Evolutionary conservation across 2,329 filamentous ascomycete genomes (phyloP), one percentile per base, ranked within the genome.

Genomic region (Hymenoscyphus occultus): DNA sequence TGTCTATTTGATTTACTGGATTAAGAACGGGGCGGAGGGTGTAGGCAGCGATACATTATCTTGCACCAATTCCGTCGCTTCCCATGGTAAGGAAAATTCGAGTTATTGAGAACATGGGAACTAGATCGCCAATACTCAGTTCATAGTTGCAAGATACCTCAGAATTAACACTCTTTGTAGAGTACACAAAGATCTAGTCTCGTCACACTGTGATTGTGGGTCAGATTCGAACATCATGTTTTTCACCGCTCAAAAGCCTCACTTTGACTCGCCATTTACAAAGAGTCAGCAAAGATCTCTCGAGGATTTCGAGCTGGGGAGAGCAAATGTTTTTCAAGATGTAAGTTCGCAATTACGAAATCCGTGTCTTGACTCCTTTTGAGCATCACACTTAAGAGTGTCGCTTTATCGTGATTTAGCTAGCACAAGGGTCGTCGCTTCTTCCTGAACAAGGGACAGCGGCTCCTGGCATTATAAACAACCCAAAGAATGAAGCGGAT

Each of bases 321-420:
- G 45, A 3, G 5, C 45, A 12, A 7, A 51, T 10, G 5, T 10
- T 35, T 4, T 35, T 35, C 9, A 35, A 35, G 1, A 35, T 7
- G 35, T 1, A 35, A 35, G 70, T 69, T 85, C 85, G 72, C 84
- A 87, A 68, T 86, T 86, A 2, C 79, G 79, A 68, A 84, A 86
- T 1, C 84, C 84, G 14, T 77, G 75, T 19, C 82, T 77, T 1
- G 83, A 86, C 69, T 86, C 86, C 28, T 76, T 81, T 68, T 86
- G 84, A n/a, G 71, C 56, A 60, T 69, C 69, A 28, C 71, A 67
- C 62, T 64, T 70, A n/a, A 68, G 62, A 32, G 16, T 14, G 42
- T 62, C 60, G 22, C 7, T 22, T 22, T 19, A 51, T 51, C n/a
- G 45, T 51, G 45, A 22, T 1, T 12, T 2, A 51, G 28, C 28